Percentiles rank a stretch among this genome's conserved stretches.
These are phyloP conservation scores for Talaromyces amestolkiae DNA, from an alignment of 2,329 filamentous ascomycete species.

Conservation along the genomic window DNA sequence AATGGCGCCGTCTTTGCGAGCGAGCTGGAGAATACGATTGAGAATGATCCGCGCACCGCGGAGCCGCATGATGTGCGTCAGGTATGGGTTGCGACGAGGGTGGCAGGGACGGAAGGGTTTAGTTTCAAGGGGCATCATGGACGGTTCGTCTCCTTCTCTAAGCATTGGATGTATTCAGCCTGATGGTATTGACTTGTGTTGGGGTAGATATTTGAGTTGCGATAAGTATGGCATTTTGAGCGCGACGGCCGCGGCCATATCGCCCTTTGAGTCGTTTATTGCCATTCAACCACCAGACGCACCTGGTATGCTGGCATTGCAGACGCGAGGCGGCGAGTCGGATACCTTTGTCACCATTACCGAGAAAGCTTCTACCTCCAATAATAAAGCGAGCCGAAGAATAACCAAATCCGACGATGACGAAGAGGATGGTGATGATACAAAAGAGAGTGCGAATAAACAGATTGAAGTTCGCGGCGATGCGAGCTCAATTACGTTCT, in stretches of 20 bases:
- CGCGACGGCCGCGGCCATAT: slow-evolving; percentile 77
- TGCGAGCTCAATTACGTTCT: slow-evolving; percentile 63
- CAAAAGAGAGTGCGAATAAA: slow-evolving; percentile 32
- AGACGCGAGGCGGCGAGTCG: slow-evolving; percentile 58
- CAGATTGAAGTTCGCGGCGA: slow-evolving; percentile 72
- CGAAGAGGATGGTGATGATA: slow-evolving; percentile 20
- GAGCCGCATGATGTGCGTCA: slow-evolving; percentile 95
- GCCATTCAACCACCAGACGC: slow-evolving; percentile 62
- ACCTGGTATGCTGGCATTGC: slow-evolving; percentile 69
- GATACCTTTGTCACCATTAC: slow-evolving; percentile 68
- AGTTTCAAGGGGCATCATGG: slow-evolving; percentile 90
- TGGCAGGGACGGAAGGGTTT: slow-evolving; percentile 76
- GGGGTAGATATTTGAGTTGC: slow-evolving; percentile 68
- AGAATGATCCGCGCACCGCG: slow-evolving; percentile 75
- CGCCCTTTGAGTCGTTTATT: slow-evolving; percentile 76
- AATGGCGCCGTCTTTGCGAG: slow-evolving; percentile 82
- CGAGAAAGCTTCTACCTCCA: slow-evolving; percentile 33
- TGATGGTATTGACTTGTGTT: not conserved
- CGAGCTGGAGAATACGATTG: slow-evolving; percentile 81
- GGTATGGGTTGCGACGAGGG: slow-evolving; percentile 86
- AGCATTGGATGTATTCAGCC: not conserved
- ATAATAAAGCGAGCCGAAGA: not conserved
- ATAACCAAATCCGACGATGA: slow-evolving; percentile 23
- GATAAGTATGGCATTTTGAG: slow-evolving; percentile 77
- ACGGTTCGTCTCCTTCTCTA: slow-evolving; percentile 50